phyloP scores from a whole-genome alignment of 176 grass and related monocot genomes.

The Tillandsia fasciculata region DNA sequence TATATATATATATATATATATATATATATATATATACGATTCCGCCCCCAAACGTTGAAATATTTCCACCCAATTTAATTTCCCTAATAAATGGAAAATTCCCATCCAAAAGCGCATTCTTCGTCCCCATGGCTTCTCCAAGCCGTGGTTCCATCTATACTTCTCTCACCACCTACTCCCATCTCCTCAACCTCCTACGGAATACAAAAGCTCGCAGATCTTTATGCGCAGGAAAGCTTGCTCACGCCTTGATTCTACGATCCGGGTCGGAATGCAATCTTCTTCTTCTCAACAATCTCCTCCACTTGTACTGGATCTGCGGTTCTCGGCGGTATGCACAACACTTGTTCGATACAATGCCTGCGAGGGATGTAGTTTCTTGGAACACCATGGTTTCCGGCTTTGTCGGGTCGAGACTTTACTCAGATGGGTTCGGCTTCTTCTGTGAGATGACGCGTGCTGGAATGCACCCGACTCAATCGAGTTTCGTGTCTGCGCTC shows the following conservation, averaged over 20 bases:
- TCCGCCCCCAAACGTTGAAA: background rate
- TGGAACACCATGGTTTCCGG: background rate
- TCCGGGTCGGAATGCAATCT: background rate
- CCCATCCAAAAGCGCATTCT: background rate
- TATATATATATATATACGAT: too few relatives aligned
- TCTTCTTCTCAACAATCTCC: background rate
- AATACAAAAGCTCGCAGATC: background rate
- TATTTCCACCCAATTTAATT: background rate
- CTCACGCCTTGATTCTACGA: conserved; percentile 1
- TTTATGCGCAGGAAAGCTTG: background rate
- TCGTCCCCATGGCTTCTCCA: background rate
- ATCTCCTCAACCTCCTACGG: background rate
- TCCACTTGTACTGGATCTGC: background rate
- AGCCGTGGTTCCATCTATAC: background rate
- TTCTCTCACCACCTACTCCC: background rate
- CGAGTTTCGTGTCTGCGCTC: background rate
- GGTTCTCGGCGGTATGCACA: background rate
- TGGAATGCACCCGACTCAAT: background rate
- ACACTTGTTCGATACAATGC: background rate
- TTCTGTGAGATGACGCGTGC: background rate
- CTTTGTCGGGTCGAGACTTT: background rate
- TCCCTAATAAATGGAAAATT: background rate
- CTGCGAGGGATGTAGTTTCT: conserved; percentile 4
- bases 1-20: too few relatives aligned
- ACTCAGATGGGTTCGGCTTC: background rate